These are phyloP conservation scores for Xylariaceae sp. DNA, from an alignment of 2,329 filamentous ascomycete genomes.

Conservation along the genomic window DNA sequence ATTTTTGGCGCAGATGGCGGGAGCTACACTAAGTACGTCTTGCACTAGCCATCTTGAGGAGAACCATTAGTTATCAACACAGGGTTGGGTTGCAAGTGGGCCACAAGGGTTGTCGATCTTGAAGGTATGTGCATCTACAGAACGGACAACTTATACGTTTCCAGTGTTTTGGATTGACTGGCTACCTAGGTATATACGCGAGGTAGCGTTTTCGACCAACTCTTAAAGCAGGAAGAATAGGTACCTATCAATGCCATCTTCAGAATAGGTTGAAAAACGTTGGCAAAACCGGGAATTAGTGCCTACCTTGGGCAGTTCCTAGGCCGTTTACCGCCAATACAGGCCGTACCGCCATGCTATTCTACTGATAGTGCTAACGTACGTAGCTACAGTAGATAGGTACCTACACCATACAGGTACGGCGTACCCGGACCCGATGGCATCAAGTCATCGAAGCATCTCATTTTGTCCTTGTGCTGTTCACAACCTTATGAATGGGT, in stretches of 20 bases:
- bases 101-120: neutral
- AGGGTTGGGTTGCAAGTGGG: slow-evolving; percentile 8
- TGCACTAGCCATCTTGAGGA: neutral
- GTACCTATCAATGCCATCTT: neutral
- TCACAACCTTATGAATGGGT: slow-evolving; percentile 8
- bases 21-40: neutral
- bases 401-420: too few species aligned
- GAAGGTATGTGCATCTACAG: neutral
- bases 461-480: slow-evolving; percentile 1
- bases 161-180: neutral
- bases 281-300: neutral
- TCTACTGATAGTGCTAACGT: too few species aligned
- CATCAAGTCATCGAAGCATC: slow-evolving; percentile 2
- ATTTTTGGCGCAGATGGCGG: slow-evolving; percentile 10
- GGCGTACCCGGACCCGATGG: neutral
- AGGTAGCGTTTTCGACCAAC: neutral
- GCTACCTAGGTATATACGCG: neutral
- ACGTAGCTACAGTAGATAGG: neutral
- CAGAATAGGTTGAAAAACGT: neutral
- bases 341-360: too few species aligned
- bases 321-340: neutral
- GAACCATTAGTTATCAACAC: slow-evolving; percentile 8
- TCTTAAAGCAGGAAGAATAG: neutral
- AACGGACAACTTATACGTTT: too few species aligned
- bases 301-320: neutral